Base-by-base conservation (phyloP, 768 basidiomycete genomes). In the Suillus subaureus region DNA sequence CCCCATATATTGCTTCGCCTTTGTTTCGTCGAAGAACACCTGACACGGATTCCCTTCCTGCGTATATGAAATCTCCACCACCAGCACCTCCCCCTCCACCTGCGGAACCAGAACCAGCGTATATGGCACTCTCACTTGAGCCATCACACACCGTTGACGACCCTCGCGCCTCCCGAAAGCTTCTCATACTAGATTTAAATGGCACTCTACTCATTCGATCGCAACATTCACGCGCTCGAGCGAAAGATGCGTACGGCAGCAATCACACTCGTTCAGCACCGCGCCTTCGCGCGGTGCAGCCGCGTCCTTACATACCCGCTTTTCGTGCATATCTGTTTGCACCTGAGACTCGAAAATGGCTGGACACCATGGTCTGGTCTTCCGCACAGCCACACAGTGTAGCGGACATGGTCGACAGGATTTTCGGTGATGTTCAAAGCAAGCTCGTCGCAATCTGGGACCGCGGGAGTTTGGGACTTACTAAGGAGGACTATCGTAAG, bases 351-450 rank as follows among this genome's bases (percentile, higher is more conserved):
- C 79, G 76, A 40, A 70, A 71, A 16, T 93, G 91, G 90, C 81
- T 94, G 23, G 91, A 93, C 65, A 88, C 90, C 5, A 94, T 94
- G 90, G 85, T 96, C 5, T 96, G 93, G 93, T 92, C 90, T 71
- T 92, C 90, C 3, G 93, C 93, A 5, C 91, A 93, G 71, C 91
- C 92, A 2, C 88, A 89, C 60, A 92, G 86, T 72, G 93, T 93
- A 11, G 75, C 78, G 0, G 87, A 89, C 69, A 94, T 95, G 93
- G 89, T 91, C 0, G 73, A 84, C 26, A 80, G 79, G 42, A 82
- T 83, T 40, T 93, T 94, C 72, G 85, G 81, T 13, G 70, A 77
- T 6, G 62, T 74, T 0, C 72, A 76, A 33, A 77, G 77, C 61
- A 70, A 74, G 21, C 76, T 93, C 6, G 75, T 85, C 18, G 90